Evolutionary conservation across 2,329 filamentous ascomycete species (phyloP).

Genomic region (Laburnicola sp.): DNA sequence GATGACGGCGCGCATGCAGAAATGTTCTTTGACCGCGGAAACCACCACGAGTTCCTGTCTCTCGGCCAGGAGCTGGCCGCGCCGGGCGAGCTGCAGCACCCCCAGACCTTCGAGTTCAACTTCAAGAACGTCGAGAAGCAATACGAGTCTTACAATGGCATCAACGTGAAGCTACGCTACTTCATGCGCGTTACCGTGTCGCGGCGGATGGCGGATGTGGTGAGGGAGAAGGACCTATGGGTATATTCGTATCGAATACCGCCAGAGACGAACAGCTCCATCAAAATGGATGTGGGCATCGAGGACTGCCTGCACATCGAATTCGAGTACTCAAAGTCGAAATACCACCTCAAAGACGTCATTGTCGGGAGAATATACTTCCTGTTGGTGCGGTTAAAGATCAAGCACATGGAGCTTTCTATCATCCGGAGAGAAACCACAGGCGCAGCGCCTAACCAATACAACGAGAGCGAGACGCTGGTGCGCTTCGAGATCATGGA

Average conservation of each 20-base stretch:
- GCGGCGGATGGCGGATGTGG: constrained; percentile 94
- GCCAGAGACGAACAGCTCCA: constrained; percentile 95
- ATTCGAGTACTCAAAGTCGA: constrained; percentile 99
- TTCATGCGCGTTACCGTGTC: constrained; percentile 97
- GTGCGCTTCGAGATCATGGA: constrained; percentile 99
- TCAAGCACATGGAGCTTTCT: constrained; percentile 99
- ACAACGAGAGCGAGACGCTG: constrained; percentile 98
- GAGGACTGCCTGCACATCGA: constrained; percentile 99
- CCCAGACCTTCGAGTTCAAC: constrained; percentile 98
- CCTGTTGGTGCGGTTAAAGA: constrained; percentile 93
- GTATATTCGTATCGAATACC: constrained; percentile 98
- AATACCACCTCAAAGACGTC: constrained; percentile 98
- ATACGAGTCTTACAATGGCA: constrained; percentile 99
- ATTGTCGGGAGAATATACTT: constrained; percentile 99
- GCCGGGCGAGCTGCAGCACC: constrained; percentile 96
- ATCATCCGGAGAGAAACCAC: constrained; percentile 98
- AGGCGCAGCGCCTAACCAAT: constrained; percentile 94
- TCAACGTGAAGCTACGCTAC: constrained; percentile 99
- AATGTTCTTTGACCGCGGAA: constrained; percentile 99
- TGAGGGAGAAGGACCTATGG: constrained; percentile 99
- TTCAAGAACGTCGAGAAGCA: constrained; percentile 99
- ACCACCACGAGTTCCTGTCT: constrained; percentile 98
- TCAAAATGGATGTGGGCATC: constrained; percentile 99
- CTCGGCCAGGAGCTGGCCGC: constrained; percentile 95
- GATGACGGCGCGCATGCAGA: constrained; percentile 58